Evolutionary conservation across 1,284 basidiomycete species (phyloP), one percentile per base, ranked within the genome.

Genomic region (Rhodofomes roseus): DNA sequence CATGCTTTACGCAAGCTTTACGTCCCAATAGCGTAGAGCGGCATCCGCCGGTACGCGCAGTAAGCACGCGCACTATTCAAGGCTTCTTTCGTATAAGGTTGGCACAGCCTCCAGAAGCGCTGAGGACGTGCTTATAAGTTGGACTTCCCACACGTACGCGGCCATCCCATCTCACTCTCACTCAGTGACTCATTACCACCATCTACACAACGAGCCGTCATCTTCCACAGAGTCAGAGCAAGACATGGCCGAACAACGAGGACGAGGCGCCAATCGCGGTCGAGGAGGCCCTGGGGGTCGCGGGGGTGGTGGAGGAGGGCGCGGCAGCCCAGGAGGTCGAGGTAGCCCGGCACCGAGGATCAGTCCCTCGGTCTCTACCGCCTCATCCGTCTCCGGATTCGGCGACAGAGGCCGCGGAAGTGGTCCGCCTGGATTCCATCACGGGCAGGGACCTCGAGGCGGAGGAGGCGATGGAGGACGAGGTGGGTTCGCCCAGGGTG

Each of bases 381-480:
- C 61, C 18, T 57, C 59, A 40, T 58, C 62, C 39, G 62, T 62
- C 1, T 29, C 55, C 31, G 64, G 62, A 39, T 54, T 52, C 52
- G 51, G 61, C 43, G 60, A 55, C 4, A 54, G 59, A 22, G 62
- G 64, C 46, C 48, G 60, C 39, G 59, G 54, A 51, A 57, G 60
- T 44, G 61, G 62, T 16, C 23, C 50, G 41, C 52, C 31, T 34
- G 31, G 31, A 34, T 34, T 34, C 31, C 4, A 58, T 37, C 54
- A 27, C 4, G 61, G 61, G 29, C 29, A 46, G 23, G 55, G 66
- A 34, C 57, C 59, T 27, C 51, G 60, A 16, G 55, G 65, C 23
- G 50, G 67, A 43, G 63, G 64, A 54, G 61, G 70, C 53, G 69
- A 65, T 40, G 65, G 66, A n/a, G 62, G 69, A 2, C 63, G 68